These are phyloP conservation scores for Claviceps arundinis DNA, from an alignment of 2,329 filamentous ascomycete species.

Conservation along the genomic window DNA sequence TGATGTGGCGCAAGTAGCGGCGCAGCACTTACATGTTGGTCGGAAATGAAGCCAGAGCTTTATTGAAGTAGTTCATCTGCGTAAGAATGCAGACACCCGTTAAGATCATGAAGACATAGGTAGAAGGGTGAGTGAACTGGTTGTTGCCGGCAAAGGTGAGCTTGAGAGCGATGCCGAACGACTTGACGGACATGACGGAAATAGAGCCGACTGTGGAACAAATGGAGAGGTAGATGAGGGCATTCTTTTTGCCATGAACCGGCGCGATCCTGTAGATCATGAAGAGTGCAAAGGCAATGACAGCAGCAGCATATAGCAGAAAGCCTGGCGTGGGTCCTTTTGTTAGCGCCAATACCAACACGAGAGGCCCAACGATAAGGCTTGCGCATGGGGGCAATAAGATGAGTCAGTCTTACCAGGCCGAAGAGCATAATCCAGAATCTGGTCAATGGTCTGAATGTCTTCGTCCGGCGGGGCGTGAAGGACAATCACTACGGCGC, in stretches of 20 bases:
- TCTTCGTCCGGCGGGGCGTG: slow-evolving; percentile 92
- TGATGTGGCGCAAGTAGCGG: not conserved
- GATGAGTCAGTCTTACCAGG: slow-evolving; percentile 49
- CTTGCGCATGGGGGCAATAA: no score
- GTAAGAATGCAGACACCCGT: slow-evolving; percentile 88
- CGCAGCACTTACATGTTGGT: slow-evolving; percentile 71
- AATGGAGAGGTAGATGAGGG: slow-evolving; percentile 91
- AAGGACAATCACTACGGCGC: slow-evolving; percentile 91
- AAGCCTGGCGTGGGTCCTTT: slow-evolving; percentile 48
- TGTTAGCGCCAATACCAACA: not conserved
- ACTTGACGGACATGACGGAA: slow-evolving; percentile 98
- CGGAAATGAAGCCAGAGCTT: slow-evolving; percentile 89
- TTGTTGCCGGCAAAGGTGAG: slow-evolving; percentile 87
- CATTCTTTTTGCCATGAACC: slow-evolving; percentile 84
- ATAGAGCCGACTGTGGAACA: slow-evolving; percentile 95
- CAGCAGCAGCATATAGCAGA: slow-evolving; percentile 68
- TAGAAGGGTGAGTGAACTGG: slow-evolving; percentile 88
- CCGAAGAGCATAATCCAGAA: slow-evolving; percentile 78
- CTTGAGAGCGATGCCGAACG: slow-evolving; percentile 94
- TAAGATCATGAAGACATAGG: slow-evolving; percentile 94
- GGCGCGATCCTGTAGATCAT: slow-evolving; percentile 97
- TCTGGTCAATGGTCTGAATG: slow-evolving; percentile 82
- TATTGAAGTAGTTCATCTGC: slow-evolving; percentile 99
- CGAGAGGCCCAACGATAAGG: not conserved
- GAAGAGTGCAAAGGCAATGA: slow-evolving; percentile 70